Evolutionary conservation across 2,329 filamentous ascomycete genomes (phyloP), one percentile per base, ranked within the genome.

Genomic region (Aspergillus costaricaensis): DNA sequence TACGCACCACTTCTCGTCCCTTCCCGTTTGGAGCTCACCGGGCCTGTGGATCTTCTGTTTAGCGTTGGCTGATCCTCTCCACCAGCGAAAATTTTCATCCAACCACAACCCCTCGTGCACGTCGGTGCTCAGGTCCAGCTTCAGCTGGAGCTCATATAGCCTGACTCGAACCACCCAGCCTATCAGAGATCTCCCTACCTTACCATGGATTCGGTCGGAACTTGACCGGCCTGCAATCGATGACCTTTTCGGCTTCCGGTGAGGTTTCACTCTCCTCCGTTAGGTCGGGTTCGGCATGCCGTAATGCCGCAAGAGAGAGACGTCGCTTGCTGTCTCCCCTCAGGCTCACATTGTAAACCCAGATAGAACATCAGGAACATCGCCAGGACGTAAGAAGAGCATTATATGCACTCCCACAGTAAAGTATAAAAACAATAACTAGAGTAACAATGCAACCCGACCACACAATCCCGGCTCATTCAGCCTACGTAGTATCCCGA

Each of bases 1-100:
- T 8, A 38, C n/a, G 27, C n/a, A 43, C 21, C 38, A 49, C 23
- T 25, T 21, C 23, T 38, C 17, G n/a, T 30, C 44, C 59, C 55
- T 30, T 58, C 59, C 59, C 59, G 55, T 54, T 60, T 60, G 41
- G 12, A 54, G 59, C 59, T 60, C 59, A 60, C 59, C 59, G 59
- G 32, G 25, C 38, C 36, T 36, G 58, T 60, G 58, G 58, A 60
- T 44, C 51, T 38, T 41, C n/a, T 36, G 23, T 15, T 58, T 50
- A 50, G 47, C 17, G 23, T 30, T 25, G 23, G n/a, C 15, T 50
- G 47, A 30, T 30, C n/a, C 15, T 50, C 25, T 21, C 57, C 57
- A 59, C 43, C 38, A 32, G 19, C 21, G 14, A 17, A 21, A 17
- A 41, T 32, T 49, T 25, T 25, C 41, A 32, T 51, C 57, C 51